These are phyloP conservation scores for Populus trichocarpa DNA, from an alignment of 441 rosid genomes.

Conservation along the genomic window DNA sequence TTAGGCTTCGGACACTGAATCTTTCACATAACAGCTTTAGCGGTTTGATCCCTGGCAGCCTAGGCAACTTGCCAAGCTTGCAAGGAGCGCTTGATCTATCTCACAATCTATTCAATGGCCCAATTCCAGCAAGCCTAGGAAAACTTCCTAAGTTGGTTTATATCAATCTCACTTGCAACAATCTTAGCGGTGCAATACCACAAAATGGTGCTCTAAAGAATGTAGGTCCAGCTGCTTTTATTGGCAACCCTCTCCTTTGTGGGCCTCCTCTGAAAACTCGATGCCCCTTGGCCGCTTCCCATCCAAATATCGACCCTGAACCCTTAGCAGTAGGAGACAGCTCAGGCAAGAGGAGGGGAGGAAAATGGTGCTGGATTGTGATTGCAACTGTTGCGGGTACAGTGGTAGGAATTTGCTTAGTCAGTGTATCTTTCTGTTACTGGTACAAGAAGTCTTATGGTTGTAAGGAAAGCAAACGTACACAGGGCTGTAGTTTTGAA, in stretches of 20 bases:
- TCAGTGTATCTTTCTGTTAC: conserved; percentile 59
- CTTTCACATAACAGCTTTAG: conserved; percentile 62
- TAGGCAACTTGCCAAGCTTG: conserved; percentile 62
- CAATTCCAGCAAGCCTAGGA: conserved; percentile 67
- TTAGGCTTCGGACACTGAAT: conserved; percentile 55
- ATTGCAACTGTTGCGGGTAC: conserved; percentile 56
- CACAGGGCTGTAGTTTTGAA: conserved; percentile 27
- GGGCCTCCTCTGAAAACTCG: conserved; percentile 53
- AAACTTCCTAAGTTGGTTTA: conserved; percentile 76
- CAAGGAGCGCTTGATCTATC: conserved; percentile 84
- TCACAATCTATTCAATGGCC: conserved; percentile 60
- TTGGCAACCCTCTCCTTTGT: conserved; percentile 73
- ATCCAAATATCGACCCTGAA: not conserved
- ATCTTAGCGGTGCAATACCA: conserved; percentile 82
- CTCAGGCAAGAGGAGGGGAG: not conserved
- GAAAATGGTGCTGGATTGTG: conserved; percentile 18
- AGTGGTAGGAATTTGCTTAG: conserved; percentile 57
- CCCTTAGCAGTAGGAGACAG: conserved; percentile 10
- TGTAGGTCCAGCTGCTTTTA: conserved; percentile 81
- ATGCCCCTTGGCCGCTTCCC: conserved; percentile 34
- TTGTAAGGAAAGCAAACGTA: conserved; percentile 22
- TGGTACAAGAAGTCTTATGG: conserved; percentile 53
- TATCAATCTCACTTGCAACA: conserved; percentile 72
- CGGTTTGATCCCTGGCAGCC: conserved; percentile 57
- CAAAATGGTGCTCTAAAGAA: conserved; percentile 72